Conservation (phyloP, 2,329 filamentous ascomycete species). For the Didymella pomorum region DNA sequence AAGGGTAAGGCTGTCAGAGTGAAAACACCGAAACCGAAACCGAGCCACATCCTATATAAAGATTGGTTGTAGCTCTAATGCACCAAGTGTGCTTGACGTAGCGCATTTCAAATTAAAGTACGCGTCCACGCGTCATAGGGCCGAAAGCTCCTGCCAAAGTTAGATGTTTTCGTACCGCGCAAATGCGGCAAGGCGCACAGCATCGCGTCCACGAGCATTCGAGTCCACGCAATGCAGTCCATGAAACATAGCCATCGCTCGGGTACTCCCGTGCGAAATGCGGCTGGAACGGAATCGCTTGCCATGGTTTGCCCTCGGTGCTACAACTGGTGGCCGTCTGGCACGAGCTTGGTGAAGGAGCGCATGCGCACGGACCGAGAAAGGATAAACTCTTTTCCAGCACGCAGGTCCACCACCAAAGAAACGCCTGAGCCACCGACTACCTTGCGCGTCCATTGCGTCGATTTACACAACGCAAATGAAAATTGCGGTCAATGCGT, state of each 20-base stretch:
- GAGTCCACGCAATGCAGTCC: conserved; percentile 3
- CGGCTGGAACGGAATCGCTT: neutral
- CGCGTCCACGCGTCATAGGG: neutral
- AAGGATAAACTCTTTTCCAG: conserved; percentile 13
- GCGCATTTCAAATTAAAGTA: neutral
- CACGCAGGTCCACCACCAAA: neutral
- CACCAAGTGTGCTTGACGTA: neutral
- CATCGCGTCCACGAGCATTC: neutral
- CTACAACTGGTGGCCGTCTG: conserved; percentile 3
- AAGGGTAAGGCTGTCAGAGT: neutral
- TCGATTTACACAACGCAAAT: neutral
- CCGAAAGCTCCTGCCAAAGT: neutral
- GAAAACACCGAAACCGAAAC: neutral
- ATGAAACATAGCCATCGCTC: neutral
- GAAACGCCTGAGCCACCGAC: conserved; percentile 3
- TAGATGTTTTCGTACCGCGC: neutral
- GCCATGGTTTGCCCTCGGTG: neutral
- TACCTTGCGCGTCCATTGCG: conserved; percentile 11
- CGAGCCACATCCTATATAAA: neutral
- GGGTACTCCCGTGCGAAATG: neutral
- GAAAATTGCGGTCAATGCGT: neutral
- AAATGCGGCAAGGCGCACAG: conserved; percentile 8
- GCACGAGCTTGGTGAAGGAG: neutral
- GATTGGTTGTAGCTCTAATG: neutral
- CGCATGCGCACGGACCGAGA: neutral